phyloP scores from a whole-genome alignment of 345 rosid species.

The Turritis glabra region DNA sequence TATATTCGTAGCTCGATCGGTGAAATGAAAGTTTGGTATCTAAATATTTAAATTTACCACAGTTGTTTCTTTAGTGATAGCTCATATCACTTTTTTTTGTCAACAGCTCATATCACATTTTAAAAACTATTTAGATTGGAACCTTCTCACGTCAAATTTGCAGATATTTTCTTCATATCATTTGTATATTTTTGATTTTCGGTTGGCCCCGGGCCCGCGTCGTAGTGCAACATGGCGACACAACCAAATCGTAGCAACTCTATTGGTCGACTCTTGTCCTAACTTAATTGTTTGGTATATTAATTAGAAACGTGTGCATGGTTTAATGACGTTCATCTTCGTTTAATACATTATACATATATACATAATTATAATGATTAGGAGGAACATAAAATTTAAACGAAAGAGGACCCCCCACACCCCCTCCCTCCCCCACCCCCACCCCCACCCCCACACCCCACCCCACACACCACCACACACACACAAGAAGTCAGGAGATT shows the following conservation, averaged over 20 bases:
- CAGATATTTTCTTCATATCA: constrained; percentile 21
- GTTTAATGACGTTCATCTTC: constrained; percentile 27
- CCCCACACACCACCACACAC: too few species aligned
- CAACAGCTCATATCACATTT: not conserved
- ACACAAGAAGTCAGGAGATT: constrained; percentile 36
- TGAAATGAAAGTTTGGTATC: not conserved
- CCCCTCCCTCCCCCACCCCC: too few species aligned
- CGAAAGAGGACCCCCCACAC: constrained; percentile 1
- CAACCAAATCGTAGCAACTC: constrained; percentile 32
- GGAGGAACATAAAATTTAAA: not conserved
- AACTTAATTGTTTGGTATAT: constrained; percentile 29
- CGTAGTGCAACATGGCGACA: constrained; percentile 38
- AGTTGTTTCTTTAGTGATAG: too few species aligned
- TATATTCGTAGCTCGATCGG: not conserved
- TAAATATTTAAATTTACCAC: not conserved
- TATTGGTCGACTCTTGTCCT: constrained; percentile 33
- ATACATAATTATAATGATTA: constrained; percentile 8
- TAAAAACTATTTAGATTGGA: not conserved
- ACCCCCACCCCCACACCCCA: too few species aligned
- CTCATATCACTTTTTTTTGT: not conserved
- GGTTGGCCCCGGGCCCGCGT: not conserved
- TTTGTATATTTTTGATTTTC: not conserved
- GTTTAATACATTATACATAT: not conserved
- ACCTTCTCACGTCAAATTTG: not conserved
- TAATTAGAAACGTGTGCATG: constrained; percentile 30